Percentiles rank a stretch among this genome's conserved stretches.
Conservation (phyloP, 73 alveolate genomes). For the Paramecium octaurelia region DNA sequence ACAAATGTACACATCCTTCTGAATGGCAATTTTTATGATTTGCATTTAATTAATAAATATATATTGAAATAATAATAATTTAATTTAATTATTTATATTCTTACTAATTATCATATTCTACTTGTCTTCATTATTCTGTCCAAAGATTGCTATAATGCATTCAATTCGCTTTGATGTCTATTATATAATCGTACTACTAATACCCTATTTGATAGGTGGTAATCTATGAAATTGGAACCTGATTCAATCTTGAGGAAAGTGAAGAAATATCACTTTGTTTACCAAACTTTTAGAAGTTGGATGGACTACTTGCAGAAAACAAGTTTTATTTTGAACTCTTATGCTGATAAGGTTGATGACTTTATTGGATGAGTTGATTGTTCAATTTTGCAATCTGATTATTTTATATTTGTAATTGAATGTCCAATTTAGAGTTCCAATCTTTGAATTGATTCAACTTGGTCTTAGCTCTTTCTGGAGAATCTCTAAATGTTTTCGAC, state of each 20-base stretch:
- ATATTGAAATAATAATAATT: neutral
- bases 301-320: neutral
- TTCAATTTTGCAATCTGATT: neutral
- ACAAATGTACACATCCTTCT: neutral
- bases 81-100: neutral
- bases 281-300: neutral
- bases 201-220: neutral
- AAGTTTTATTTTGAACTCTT: neutral
- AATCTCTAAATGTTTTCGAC: neutral
- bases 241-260: neutral
- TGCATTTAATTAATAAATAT: neutral
- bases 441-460: neutral
- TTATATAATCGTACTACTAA: neutral
- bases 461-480: neutral
- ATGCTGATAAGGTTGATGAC: neutral
- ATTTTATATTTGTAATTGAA: constrained; percentile 10
- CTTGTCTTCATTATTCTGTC: neutral
- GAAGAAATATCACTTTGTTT: neutral
- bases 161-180: neutral
- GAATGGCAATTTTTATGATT: neutral
- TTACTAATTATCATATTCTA: neutral
- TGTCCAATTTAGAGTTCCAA: constrained; percentile 30
- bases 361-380: neutral
- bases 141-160: neutral
- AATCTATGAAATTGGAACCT: neutral